Conservation (phyloP, 1,284 basidiomycete species). For the Phlebopus sp. region DNA sequence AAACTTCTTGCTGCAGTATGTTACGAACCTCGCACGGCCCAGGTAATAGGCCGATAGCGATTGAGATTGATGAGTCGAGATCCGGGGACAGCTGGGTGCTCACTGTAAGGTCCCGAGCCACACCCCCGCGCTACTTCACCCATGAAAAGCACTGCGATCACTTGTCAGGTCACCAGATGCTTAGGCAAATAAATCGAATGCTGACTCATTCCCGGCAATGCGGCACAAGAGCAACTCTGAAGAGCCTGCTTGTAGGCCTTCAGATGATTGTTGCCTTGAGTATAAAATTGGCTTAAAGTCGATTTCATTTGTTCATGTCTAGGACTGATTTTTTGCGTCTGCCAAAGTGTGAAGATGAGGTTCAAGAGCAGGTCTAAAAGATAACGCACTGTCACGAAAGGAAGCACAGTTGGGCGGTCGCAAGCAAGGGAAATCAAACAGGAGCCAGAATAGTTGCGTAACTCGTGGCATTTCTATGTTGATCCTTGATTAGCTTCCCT, state of each 20-base stretch:
- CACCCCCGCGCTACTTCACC: slow-evolving; percentile 33
- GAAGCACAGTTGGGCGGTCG: slow-evolving; percentile 33
- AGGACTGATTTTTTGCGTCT: slow-evolving; percentile 26
- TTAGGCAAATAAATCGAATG: not conserved
- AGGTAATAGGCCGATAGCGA: slow-evolving; percentile 35
- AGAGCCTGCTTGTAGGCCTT: slow-evolving; percentile 38
- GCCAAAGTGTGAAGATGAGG: not conserved
- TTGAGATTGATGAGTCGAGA: slow-evolving; percentile 31
- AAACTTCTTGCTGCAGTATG: not conserved
- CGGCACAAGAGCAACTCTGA: slow-evolving; percentile 32
- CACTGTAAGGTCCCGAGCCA: slow-evolving; percentile 27
- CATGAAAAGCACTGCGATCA: slow-evolving; percentile 30
- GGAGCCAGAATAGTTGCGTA: slow-evolving; percentile 44
- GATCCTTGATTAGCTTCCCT: slow-evolving; percentile 4
- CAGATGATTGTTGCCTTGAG: slow-evolving; percentile 33
- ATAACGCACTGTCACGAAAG: slow-evolving; percentile 25
- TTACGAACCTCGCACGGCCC: slow-evolving; percentile 33
- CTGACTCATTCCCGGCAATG: slow-evolving; percentile 33
- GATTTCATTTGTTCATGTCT: slow-evolving; percentile 23
- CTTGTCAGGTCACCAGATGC: slow-evolving; percentile 8
- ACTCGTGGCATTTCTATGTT: slow-evolving; percentile 39
- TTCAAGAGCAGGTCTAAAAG: not conserved
- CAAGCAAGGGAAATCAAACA: slow-evolving; percentile 37
- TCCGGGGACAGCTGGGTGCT: slow-evolving; percentile 26
- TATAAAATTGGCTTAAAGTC: slow-evolving; percentile 27